Conservation (phyloP, 306 rosid species). For the Albizia julibrissin region DNA sequence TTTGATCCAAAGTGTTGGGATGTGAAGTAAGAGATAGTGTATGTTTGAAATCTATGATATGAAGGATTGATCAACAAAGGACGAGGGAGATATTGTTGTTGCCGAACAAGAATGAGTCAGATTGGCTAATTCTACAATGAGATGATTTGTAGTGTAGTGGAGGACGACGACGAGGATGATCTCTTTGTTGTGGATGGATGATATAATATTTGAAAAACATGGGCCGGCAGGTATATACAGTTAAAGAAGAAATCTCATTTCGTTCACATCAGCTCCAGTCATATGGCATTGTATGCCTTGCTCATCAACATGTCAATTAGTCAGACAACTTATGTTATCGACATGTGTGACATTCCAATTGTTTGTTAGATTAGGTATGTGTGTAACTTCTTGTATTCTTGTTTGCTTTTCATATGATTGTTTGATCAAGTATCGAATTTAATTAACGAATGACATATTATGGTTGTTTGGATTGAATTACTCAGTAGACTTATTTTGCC, state of each 20-base stretch:
- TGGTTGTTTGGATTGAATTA: no score
- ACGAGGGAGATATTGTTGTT: background rate
- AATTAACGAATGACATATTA: no score
- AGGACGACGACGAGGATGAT: constrained; percentile 2
- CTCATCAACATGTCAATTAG: constrained; percentile 15
- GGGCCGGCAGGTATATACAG: constrained; percentile 48
- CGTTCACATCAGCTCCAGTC: constrained; percentile 40
- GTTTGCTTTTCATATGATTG: background rate
- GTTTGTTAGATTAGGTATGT: background rate
- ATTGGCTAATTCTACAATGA: constrained; percentile 56
- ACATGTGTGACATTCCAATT: background rate
- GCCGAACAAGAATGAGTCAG: constrained; percentile 38
- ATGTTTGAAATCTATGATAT: background rate
- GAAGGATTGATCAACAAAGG: constrained; percentile 27
- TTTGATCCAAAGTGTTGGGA: constrained; percentile 19
- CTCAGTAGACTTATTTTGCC: background rate
- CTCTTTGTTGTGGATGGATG: background rate
- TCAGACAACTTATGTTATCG: background rate
- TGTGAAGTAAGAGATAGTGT: background rate
- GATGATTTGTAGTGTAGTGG: constrained; percentile 26
- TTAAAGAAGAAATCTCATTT: constrained; percentile 38
- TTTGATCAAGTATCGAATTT: no score
- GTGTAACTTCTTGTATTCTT: background rate
- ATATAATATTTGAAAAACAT: constrained; percentile 34
- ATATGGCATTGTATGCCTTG: constrained; percentile 27